Base-by-base conservation (phyloP, 2,329 filamentous ascomycete species). In the Ophiocordyceps polyrhachis-furcata region DNA sequence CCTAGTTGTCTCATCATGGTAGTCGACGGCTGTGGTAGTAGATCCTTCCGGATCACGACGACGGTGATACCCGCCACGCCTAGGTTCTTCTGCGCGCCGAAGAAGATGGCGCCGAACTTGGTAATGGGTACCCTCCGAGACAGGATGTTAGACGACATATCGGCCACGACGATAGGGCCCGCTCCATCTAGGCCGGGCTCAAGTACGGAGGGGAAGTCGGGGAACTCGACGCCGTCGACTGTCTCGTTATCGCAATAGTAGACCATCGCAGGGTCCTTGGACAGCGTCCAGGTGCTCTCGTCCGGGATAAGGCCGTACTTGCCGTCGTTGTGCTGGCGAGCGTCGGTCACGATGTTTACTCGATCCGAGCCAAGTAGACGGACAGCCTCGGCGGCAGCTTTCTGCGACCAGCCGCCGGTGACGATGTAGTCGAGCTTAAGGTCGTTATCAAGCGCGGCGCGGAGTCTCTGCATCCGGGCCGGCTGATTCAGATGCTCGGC, bases 241-340 rank as follows among this genome's bases (percentile, higher is more conserved):
- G 86, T 94, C 68, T 96, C 88, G 54, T 96, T 96, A 61, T 88
- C 83, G 61, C 89, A 94, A 60, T 78, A 88, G 63, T 95, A 96
- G 2, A 89, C 81, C 55, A 93, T 70, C 0, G 86, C 75, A 11
- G 80, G 67, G 35, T 75, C 68, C 51, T 76, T 68, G 38, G 77
- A 82, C 8, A 91, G 70, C 31, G 71, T 81, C 85, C 86, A 95
- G 19, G 73, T 73, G 50, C 73, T 75, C 61, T 88, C 79, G 11
- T 79, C 71, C 0, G 89, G 82, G 44, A 96, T 93, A 49, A 68
- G 76, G 47, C 86, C 86, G 59, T 93, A 96, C 62, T 91, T 94
- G 51, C 84, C 85, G 53, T 73, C 71, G 52, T 85, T 85, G 37
- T 40, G 17, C 49, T 74, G 70, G 45, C 78, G 68, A 8, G 72